phyloP scores from a whole-genome alignment of 345 rosid genomes.

The Heritiera fomes region DNA sequence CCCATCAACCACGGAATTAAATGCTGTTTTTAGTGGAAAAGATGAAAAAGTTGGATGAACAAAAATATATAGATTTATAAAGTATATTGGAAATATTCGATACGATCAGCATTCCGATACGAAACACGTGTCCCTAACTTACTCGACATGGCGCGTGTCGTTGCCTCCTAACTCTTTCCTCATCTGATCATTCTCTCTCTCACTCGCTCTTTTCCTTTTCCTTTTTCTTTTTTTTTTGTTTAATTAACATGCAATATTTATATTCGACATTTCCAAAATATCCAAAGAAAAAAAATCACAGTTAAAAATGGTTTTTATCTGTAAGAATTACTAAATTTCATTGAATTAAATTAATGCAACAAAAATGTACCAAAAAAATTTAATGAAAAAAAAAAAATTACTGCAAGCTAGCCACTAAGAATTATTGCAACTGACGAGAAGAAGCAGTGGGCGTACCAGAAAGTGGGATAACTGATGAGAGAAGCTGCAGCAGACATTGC shows the following conservation, averaged over 20 bases:
- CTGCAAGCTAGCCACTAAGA: background rate
- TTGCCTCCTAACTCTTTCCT: constrained; percentile 8
- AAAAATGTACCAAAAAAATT: background rate
- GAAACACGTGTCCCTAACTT: constrained; percentile 40
- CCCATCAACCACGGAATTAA: too few species aligned
- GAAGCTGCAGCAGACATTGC: constrained; percentile 10
- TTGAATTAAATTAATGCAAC: background rate
- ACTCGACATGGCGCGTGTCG: constrained; percentile 27
- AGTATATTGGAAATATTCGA: too few species aligned
- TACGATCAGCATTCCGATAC: constrained; percentile 4
- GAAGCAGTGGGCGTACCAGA: background rate
- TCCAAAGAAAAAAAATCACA: background rate
- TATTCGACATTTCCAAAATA: background rate
- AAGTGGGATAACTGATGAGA: too few species aligned
- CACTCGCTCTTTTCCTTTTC: too few species aligned
- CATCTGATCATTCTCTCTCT: background rate
- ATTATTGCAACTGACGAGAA: background rate
- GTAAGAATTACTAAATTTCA: too few species aligned
- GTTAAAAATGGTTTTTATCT: too few species aligned
- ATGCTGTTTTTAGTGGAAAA: too few species aligned
- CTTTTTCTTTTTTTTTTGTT: background rate
- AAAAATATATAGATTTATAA: too few species aligned
- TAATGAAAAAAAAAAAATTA: background rate
- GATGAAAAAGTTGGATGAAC: too few species aligned
- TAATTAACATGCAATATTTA: background rate